Evolutionary conservation across 805 yeast species (phyloP).

Genomic region (Candida tibetensis): DNA sequence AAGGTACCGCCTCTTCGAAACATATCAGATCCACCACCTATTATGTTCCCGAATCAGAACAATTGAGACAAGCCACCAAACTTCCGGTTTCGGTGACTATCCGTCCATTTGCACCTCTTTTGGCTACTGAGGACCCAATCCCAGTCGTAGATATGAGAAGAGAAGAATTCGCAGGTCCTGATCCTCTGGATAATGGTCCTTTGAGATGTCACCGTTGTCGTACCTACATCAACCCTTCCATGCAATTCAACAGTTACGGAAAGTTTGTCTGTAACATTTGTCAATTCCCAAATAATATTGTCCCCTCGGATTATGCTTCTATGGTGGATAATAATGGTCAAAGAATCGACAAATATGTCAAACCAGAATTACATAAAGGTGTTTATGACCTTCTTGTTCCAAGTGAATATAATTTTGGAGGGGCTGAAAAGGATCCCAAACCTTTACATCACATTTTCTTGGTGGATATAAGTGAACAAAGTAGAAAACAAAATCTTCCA

Average conservation of each 20-base stretch:
- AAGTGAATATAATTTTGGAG: conserved; percentile 56
- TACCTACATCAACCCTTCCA: conserved; percentile 82
- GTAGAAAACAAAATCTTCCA: conserved; percentile 59
- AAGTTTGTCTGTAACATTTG: conserved; percentile 84
- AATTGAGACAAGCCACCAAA: conserved; percentile 62
- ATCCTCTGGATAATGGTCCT: conserved; percentile 52
- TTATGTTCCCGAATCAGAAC: conserved; percentile 73
- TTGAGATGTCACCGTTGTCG: conserved; percentile 92
- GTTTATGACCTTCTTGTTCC: conserved; percentile 86
- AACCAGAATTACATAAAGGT: conserved; percentile 80
- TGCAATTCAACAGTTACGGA: conserved; percentile 62
- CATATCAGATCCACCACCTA: conserved; percentile 78
- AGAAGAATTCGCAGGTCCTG: conserved; percentile 17
- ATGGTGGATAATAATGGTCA: conserved; percentile 59
- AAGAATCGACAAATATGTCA: conserved; percentile 57
- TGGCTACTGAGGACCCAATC: conserved; percentile 50
- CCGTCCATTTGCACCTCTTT: conserved; percentile 76
- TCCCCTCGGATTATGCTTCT: conserved; percentile 65
- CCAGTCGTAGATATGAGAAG: conserved; percentile 63
- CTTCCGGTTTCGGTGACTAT: conserved; percentile 80
- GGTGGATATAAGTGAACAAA: conserved; percentile 63
- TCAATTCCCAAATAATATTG: conserved; percentile 61
- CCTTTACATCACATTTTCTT: conserved; percentile 70
- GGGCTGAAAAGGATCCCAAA: conserved; percentile 22
- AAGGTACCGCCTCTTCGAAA: conserved; percentile 81